Evolutionary conservation across 805 yeast species (phyloP).

Genomic region (Myxozyma lipomycoides): DNA sequence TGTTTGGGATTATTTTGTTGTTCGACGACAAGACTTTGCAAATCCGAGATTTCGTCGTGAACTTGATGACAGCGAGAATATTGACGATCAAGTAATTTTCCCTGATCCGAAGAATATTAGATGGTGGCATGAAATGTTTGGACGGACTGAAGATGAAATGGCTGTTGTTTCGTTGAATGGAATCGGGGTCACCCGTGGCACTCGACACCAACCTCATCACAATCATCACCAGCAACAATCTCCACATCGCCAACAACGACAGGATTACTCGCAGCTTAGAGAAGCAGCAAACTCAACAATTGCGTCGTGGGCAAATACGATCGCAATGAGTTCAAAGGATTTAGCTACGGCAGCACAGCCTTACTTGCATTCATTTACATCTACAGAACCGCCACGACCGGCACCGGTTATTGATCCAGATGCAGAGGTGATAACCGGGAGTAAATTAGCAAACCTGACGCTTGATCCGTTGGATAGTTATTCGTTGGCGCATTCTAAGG

Average conservation of each 20-base stretch:
- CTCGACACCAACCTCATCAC: slow-evolving; percentile 8
- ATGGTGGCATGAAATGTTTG: slow-evolving; percentile 89
- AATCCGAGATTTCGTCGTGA: slow-evolving; percentile 45
- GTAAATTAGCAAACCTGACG: slow-evolving; percentile 6
- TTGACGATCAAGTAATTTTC: slow-evolving; percentile 46
- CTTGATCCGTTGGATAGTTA: slow-evolving; percentile 24
- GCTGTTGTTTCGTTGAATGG: slow-evolving; percentile 35
- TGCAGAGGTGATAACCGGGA: neutral
- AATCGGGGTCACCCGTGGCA: slow-evolving; percentile 22
- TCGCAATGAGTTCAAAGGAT: slow-evolving; percentile 22
- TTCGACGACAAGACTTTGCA: slow-evolving; percentile 65
- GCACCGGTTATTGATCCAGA: neutral
- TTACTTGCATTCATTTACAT: slow-evolving; percentile 1
- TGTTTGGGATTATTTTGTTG: slow-evolving; percentile 91
- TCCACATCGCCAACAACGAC: slow-evolving; percentile 5
- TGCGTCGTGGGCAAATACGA: slow-evolving; percentile 23
- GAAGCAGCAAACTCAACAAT: slow-evolving; percentile 17
- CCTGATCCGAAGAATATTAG: slow-evolving; percentile 61
- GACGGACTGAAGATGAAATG: slow-evolving; percentile 68
- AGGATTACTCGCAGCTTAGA: slow-evolving; percentile 1
- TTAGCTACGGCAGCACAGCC: slow-evolving; percentile 25
- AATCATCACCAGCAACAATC: slow-evolving; percentile 8
- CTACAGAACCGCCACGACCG: neutral
- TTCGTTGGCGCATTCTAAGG: slow-evolving; percentile 16
- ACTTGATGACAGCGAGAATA: slow-evolving; percentile 29